Evolutionary conservation across 805 yeast genomes (phyloP).

Genomic region (Spathaspora gorwiae): DNA sequence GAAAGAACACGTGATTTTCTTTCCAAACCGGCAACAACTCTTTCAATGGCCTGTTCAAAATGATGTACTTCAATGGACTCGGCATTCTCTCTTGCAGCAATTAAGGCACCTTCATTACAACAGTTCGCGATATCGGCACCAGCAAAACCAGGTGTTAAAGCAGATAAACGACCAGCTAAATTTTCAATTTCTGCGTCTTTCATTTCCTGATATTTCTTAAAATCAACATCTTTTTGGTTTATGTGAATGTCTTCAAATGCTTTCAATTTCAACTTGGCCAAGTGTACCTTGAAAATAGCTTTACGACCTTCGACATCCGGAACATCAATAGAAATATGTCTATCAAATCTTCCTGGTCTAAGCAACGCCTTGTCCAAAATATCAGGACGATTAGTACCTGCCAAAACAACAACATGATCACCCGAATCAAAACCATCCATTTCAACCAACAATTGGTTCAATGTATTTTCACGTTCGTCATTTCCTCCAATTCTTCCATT

Average conservation of each 20-base stretch:
- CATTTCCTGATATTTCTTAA: constrained; percentile 34
- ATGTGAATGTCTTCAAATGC: constrained; percentile 35
- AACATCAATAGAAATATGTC: constrained; percentile 79
- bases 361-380: constrained; percentile 83
- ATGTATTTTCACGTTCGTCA: constrained; percentile 90
- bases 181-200: constrained; percentile 46
- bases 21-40: constrained; percentile 93
- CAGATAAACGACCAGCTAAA: constrained; percentile 79
- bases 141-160: constrained; percentile 90
- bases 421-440: constrained; percentile 91
- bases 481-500: constrained; percentile 75
- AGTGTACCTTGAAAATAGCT: constrained; percentile 78
- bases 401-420: constrained; percentile 89
- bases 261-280: constrained; percentile 52
- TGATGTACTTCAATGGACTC: constrained; percentile 59
- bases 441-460: constrained; percentile 88
- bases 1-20: constrained; percentile 75
- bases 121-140: constrained; percentile 96
- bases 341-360: constrained; percentile 93
- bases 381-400: constrained; percentile 93
- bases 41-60: constrained; percentile 89
- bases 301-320: constrained; percentile 90
- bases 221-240: constrained; percentile 33
- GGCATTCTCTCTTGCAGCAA: constrained; percentile 80
- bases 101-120: constrained; percentile 90